Percentiles rank a stretch among this genome's conserved stretches.
phyloP scores from a whole-genome alignment of 805 yeast genomes.

The Schizosaccharomyces osmophilus region DNA sequence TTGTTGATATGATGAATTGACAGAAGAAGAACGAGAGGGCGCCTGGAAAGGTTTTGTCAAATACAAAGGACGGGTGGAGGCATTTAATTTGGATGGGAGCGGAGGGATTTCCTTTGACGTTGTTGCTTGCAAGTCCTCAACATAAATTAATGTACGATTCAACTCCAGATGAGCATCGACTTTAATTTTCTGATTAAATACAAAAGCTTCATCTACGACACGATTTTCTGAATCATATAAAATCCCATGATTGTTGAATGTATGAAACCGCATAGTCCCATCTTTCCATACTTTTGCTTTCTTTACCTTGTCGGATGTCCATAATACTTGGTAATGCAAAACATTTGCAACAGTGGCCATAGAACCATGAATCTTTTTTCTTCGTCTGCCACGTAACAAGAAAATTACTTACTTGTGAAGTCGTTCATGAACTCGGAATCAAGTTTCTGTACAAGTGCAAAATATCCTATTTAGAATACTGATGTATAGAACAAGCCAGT shows the following conservation, averaged over 20 bases:
- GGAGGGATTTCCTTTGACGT: background rate
- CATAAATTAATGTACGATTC: background rate
- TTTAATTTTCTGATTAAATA: background rate
- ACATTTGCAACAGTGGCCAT: conserved; percentile 3
- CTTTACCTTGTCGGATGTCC: conserved; percentile 13
- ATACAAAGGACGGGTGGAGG: background rate
- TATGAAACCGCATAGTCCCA: conserved; percentile 10
- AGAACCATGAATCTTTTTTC: background rate
- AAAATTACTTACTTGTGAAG: too few relatives aligned
- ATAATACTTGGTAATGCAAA: conserved; percentile 10
- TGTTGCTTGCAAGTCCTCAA: background rate
- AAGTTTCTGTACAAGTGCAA: too few relatives aligned
- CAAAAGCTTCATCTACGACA: background rate
- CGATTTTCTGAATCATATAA: conserved; percentile 8
- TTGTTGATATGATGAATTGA: background rate
- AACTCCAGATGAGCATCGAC: background rate
- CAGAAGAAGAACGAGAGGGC: background rate
- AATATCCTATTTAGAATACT: too few relatives aligned
- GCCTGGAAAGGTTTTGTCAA: background rate
- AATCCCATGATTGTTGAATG: conserved; percentile 7
- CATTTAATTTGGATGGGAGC: background rate
- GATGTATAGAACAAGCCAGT: too few relatives aligned
- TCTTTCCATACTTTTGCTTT: conserved; percentile 15
- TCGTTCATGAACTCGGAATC: too few relatives aligned
- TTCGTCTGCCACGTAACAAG: too few relatives aligned